Percentiles rank a stretch among this genome's conserved stretches.
Conservation (phyloP, 345 rosid species). For the Triadica sebifera region DNA sequence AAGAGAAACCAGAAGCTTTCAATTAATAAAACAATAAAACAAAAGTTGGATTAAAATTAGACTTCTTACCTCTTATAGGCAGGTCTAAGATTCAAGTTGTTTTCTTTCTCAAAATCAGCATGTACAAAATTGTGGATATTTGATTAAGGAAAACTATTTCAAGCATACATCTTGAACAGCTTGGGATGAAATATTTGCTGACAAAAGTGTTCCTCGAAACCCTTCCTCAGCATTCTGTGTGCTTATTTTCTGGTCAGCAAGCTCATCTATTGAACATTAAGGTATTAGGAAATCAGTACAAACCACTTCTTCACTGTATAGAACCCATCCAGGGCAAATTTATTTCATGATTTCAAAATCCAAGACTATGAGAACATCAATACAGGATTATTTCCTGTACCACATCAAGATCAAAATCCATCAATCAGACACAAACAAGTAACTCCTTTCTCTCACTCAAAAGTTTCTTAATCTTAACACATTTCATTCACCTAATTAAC, state of each 20-base stretch:
- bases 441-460: too few relatives aligned
- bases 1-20: too few relatives aligned
- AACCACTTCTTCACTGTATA: neutral
- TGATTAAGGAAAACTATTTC: neutral
- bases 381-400: too few relatives aligned
- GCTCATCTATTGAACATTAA: slow-evolving; percentile 60
- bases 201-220: slow-evolving; percentile 83
- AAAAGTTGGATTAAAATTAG: neutral
- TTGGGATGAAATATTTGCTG: slow-evolving; percentile 66
- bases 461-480: too few relatives aligned
- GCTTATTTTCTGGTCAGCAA: slow-evolving; percentile 60
- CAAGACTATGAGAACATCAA: too few relatives aligned
- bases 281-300: neutral
- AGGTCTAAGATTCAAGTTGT: slow-evolving; percentile 27
- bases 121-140: slow-evolving; percentile 17
- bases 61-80: slow-evolving; percentile 15
- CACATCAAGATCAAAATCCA: too few relatives aligned
- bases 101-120: slow-evolving; percentile 8
- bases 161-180: slow-evolving; percentile 38
- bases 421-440: too few relatives aligned
- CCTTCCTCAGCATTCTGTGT: slow-evolving; percentile 69
- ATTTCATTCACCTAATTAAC: too few relatives aligned
- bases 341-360: too few relatives aligned
- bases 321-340: neutral
- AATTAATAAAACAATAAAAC: neutral